A percentile compares a stretch with the other conserved stretches of the same genome.
phyloP scores from a whole-genome alignment of 306 rosid genomes.

The Begonia peltatifolia region DNA sequence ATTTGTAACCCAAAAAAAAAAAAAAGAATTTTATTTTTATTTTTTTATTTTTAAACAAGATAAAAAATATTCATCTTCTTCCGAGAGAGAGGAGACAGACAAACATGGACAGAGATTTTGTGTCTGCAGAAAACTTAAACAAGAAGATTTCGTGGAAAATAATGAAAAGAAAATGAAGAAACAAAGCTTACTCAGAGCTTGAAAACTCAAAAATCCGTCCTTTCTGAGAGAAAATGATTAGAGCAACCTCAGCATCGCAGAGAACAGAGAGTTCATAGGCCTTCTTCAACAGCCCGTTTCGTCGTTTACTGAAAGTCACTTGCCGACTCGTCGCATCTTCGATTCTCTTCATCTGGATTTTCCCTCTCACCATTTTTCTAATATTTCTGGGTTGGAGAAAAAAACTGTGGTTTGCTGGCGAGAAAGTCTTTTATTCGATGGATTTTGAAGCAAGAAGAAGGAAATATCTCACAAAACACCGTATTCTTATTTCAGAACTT shows the following conservation, averaged over 20 bases:
- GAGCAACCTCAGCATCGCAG: conserved; percentile 10
- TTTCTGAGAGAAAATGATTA: conserved; percentile 12
- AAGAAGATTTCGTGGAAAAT: too few species aligned
- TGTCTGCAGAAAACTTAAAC: too few species aligned
- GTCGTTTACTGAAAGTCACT: conserved; percentile 11
- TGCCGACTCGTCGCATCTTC: conserved; percentile 11
- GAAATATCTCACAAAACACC: background rate
- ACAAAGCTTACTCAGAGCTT: conserved; percentile 10
- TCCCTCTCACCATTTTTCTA: conserved; percentile 10
- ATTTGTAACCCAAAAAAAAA: too few species aligned
- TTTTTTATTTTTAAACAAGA: too few species aligned
- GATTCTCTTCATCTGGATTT: conserved; percentile 9
- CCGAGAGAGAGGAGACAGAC: too few species aligned
- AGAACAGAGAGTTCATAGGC: conserved; percentile 9
- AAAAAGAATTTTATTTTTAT: too few species aligned
- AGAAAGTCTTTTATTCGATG: background rate
- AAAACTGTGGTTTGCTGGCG: too few species aligned
- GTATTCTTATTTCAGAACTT: too few species aligned
- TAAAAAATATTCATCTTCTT: too few species aligned
- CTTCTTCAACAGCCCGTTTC: conserved; percentile 9
- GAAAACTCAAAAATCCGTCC: conserved; percentile 11
- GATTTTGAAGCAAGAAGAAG: background rate
- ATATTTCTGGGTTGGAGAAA: too few species aligned
- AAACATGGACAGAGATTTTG: too few species aligned
- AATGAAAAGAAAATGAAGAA: background rate